phyloP scores from a whole-genome alignment of 305 asterid genomes.

The Fraxinus floribunda region DNA sequence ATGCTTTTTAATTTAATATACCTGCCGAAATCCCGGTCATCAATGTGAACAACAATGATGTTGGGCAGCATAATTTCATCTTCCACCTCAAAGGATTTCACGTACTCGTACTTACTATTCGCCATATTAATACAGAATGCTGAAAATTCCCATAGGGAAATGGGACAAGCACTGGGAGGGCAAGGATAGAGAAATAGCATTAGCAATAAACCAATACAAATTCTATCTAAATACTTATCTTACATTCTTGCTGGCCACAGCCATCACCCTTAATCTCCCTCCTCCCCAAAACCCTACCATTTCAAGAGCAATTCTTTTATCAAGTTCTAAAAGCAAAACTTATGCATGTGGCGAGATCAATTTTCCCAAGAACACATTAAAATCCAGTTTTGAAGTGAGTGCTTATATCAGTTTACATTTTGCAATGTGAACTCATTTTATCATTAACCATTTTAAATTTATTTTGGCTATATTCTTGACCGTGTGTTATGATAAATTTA shows the following conservation, averaged over 20 bases:
- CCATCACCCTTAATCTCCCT: not conserved
- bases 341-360: not conserved
- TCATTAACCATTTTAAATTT: not conserved
- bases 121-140: slow-evolving; percentile 47
- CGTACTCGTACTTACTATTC: slow-evolving; percentile 82
- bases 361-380: not conserved
- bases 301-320: not conserved
- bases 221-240: not conserved
- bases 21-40: slow-evolving; percentile 59
- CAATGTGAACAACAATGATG: slow-evolving; percentile 52
- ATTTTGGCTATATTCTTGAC: not conserved
- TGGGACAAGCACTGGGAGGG: not conserved
- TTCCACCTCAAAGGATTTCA: slow-evolving; percentile 59
- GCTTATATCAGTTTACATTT: not conserved
- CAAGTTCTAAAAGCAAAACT: not conserved
- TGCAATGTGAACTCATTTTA: not conserved
- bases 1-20: slow-evolving; percentile 7
- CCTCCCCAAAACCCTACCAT: not conserved
- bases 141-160: not conserved
- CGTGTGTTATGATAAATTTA: not conserved
- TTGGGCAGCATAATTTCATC: slow-evolving; percentile 66
- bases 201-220: not conserved
- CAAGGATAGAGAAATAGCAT: not conserved
- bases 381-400: not conserved
- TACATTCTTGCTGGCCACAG: not conserved